These are phyloP conservation scores for Dactylellina leptospora DNA, from an alignment of 2,329 filamentous ascomycete species.

Conservation along the genomic window DNA sequence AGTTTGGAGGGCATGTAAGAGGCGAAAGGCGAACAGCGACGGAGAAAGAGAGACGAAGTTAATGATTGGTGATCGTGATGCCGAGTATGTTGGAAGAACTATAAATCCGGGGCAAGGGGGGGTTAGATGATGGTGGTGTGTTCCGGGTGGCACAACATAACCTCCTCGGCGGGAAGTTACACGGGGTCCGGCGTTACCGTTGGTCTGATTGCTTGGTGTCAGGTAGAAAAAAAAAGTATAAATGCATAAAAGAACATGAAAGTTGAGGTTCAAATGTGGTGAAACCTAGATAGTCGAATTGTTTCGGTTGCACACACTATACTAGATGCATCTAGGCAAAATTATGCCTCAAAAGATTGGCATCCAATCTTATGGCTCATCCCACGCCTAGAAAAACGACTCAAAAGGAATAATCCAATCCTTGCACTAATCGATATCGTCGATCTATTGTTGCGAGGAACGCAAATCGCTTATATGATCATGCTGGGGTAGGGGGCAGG, in stretches of 20 bases:
- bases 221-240: neutral
- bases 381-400: conserved; percentile 12
- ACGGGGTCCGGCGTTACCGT: conserved; percentile 15
- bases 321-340: conserved; percentile 49
- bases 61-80: conserved; percentile 39
- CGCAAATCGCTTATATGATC: conserved; percentile 21
- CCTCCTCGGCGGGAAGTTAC: conserved; percentile 40
- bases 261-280: conserved; percentile 30
- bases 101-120: conserved; percentile 26
- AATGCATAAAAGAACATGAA: conserved; percentile 1
- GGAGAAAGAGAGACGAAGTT: neutral
- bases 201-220: neutral
- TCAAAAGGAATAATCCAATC: conserved; percentile 14
- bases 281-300: conserved; percentile 50
- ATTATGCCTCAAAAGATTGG: conserved; percentile 15
- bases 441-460: conserved; percentile 21
- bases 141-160: conserved; percentile 31
- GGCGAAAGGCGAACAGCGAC: conserved; percentile 4
- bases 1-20: conserved; percentile 3
- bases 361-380: conserved; percentile 20
- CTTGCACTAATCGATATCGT: conserved; percentile 26
- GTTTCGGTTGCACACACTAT: conserved; percentile 51
- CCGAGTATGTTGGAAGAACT: conserved; percentile 14
- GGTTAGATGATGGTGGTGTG: conserved; percentile 31
- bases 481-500: conserved; percentile 9